Evolutionary conservation across 2,329 filamentous ascomycete genomes (phyloP).

Genomic region (Colletotrichum tropicicola): DNA sequence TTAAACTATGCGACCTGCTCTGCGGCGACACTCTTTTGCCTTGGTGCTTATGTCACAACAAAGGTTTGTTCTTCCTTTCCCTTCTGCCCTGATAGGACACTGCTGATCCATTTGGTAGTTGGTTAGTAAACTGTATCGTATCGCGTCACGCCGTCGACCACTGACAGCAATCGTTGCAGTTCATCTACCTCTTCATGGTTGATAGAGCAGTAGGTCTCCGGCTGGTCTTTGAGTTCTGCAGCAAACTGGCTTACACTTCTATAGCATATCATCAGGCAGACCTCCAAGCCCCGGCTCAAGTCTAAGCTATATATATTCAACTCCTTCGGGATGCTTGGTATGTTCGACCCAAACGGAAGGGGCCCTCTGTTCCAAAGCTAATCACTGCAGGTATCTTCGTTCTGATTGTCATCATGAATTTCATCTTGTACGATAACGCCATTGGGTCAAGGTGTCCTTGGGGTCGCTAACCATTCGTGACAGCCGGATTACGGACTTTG

Average conservation of each 20-base stretch:
- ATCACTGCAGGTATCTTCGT: neutral
- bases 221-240: rapidly evolving
- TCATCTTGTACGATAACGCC: slow-evolving; percentile 10
- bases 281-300: slow-evolving; percentile 9
- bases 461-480: neutral
- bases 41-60: slow-evolving; percentile 18
- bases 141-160: neutral
- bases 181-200: slow-evolving; percentile 27
- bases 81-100: neutral
- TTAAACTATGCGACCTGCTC: slow-evolving; percentile 19
- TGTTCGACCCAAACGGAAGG: neutral
- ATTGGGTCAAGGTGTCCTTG: neutral
- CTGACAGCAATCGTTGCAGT: neutral
- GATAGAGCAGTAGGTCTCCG: slow-evolving; percentile 4
- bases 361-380: neutral
- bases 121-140: neutral
- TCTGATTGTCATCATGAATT: slow-evolving; percentile 19
- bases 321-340: slow-evolving; percentile 23
- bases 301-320: slow-evolving; percentile 19
- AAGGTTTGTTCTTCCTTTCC: neutral
- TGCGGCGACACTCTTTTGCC: slow-evolving; percentile 17
- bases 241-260: neutral
- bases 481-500: slow-evolving; percentile 12
- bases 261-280: slow-evolving; percentile 23
- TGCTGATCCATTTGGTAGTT: neutral